Base-by-base conservation (phyloP, 257 asterid species). In the Misopates orontium region DNA sequence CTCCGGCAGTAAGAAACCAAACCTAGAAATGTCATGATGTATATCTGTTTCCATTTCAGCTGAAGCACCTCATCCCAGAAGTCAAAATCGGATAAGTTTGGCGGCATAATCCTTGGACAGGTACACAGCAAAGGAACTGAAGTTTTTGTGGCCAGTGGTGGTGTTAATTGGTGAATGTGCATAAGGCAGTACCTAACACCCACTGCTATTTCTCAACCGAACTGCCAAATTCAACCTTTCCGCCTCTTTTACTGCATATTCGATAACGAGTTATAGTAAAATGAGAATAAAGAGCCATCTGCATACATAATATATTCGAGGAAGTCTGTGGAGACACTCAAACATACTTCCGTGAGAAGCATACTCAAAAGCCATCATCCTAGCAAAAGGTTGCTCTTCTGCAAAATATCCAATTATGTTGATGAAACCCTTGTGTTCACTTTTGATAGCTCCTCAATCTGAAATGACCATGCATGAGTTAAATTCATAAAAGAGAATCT, bases 261-360 rank as follows among this genome's bases (percentile, higher is more conserved):
- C 11, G 10, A 36, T 36, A 36, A 36, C n/a, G 11, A n/a, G n/a
- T n/a, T n/a, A 10, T 5, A 10, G 1, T 36, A 36, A 36, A 36
- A 36, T n/a, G n/a, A n/a, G n/a, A n/a, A n/a, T n/a, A n/a, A n/a
- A n/a, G n/a, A n/a, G n/a, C n/a, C n/a, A n/a, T n/a, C n/a, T 23
- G 42, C 10, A 36, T 8, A 36, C 8, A 8, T 10, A 36, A 3
- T n/a, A 36, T 1, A 79, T 97, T 92, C 71, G 89, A n/a, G n/a
- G n/a, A n/a, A n/a, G n/a, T n/a, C 97, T 77, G 78, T 92, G 97
- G 22, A 92, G 74, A 75, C 89, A 93, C 84, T 92, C 98, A 62
- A 89, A 92, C 57, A 91, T 93, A 2, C 97, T 92, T 63, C 96
- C 98, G 47, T 91, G 87, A 20, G 98, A 90, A 77, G 96, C 96